Base-by-base conservation (phyloP, 2,329 filamentous ascomycete genomes). In the Ophiostoma ulmi region DNA sequence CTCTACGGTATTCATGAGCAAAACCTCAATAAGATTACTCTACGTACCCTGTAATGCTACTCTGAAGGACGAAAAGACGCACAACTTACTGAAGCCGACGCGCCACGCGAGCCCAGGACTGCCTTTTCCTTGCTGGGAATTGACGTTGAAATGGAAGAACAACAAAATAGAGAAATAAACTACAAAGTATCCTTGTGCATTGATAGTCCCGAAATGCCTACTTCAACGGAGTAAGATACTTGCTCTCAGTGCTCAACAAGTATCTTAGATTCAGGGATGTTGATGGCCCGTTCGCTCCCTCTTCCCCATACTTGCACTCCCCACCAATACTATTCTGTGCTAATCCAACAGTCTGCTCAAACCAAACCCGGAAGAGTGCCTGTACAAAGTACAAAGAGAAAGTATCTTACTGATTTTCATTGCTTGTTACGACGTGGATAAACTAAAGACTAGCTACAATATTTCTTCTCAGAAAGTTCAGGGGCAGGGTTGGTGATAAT, bases 231-330 rank as follows among this genome's bases (percentile, higher is more conserved):
- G 31, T 31, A 31, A 31, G 31, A 31, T 31, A 31, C 31, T 31
- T 31, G 31, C 31, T 31, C 31, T 31, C 31, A 61, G n/a, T 61
- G 10, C 26, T 1, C 26, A 13, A 22, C 13, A 6, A 38, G 35
- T 36, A 26, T 26, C 26, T 26, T 26, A 20, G 52, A 22, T 26
- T 58, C 44, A 48, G 44, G 44, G 44, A 48, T 48, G 44, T 58
- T n/a, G 52, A 58, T 31, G 52, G 52, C 52, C 52, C 52, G 52
- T 58, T 58, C 52, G n/a, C 22, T 58, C 52, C n/a, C 48, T 26
- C 52, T 63, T 63, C 58, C 58, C 58, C 58, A 63, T 63, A 63
- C 58, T 63, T 13, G 22, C 58, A 35, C 58, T 61, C 55, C 55
- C 7, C 48, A 7, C 48, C 52, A 55, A 11, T 11, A 22, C 26